Base-by-base conservation (phyloP, 805 yeast species). In the Jamesozyma jinghongensis region DNA sequence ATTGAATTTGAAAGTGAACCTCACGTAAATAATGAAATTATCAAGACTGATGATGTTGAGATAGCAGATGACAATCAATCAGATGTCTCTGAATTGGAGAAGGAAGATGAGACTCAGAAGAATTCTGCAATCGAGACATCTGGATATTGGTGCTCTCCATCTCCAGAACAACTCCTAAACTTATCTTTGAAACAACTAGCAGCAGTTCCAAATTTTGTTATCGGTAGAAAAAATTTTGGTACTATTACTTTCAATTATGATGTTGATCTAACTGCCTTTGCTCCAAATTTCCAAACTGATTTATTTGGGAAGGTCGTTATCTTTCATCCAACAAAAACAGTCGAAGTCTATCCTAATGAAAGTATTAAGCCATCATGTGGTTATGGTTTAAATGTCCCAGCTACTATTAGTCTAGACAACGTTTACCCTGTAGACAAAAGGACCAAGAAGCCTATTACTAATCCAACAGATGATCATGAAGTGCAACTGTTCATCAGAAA, bases 141-240 rank as follows among this genome's bases (percentile, higher is more conserved):
- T 4, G 83, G 73, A 3, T 83, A 83, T 51, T 84, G 90, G 87
- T 76, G 85, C 45, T 69, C 81, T 0, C 94, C 92, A 1, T 61
- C 81, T 0, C 62, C 80, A 13, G 64, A 62, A 2, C 75, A 73
- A 25, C 62, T 84, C 2, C 47, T 69, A 0, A 47, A 56, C 6
- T 49, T 74, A 40, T 55, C 79, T 0, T 43, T 62, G 3, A 67
- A 71, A 29, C 74, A 77, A 35, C 67, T 83, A 17, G 48, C 74
- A 1, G 66, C 67, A 19, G 74, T 84, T 14, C 72, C 79, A 17
- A 73, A 77, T 50, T 83, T 83, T 51, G 72, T 79, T 5, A 70
- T 79, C 43, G 92, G 92, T 2, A 73, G 88, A 49, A 66, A 66
- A 40, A 81, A 81, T 0, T 71, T 61, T 53, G 92, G 92, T 20